Conservation (phyloP, 768 basidiomycete genomes). For the Boletellus ananas region DNA sequence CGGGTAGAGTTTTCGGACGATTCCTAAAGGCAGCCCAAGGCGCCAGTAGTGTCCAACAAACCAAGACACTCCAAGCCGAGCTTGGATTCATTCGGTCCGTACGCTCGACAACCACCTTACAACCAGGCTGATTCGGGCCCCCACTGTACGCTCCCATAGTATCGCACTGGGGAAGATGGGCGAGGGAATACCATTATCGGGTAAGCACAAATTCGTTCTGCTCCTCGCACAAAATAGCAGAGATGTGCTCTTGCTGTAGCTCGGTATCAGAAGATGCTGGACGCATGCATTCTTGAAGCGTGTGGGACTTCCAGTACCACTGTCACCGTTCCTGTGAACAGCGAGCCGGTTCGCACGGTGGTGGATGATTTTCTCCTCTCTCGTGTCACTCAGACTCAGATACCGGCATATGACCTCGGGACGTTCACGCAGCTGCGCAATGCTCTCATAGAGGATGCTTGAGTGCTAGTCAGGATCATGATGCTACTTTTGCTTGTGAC, state of each 20-base stretch:
- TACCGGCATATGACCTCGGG: conserved; percentile 6
- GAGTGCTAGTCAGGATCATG: neutral
- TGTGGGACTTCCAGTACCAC: neutral
- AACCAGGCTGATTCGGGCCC: neutral
- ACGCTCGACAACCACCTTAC: neutral
- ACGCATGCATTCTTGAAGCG: conserved; percentile 12
- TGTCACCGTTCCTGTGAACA: conserved; percentile 3
- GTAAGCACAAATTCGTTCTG: conserved; percentile 25
- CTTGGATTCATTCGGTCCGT: conserved; percentile 66
- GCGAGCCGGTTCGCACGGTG: conserved; percentile 5
- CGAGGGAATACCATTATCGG: conserved; percentile 62
- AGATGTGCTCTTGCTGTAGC: conserved; percentile 5
- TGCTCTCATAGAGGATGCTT: conserved; percentile 1
- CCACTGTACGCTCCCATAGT: conserved; percentile 30
- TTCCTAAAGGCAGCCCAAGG: conserved; percentile 64
- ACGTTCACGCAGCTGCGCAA: conserved; percentile 11
- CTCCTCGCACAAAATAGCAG: neutral
- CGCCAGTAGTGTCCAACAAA: conserved; percentile 52
- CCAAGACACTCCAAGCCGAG: conserved; percentile 56
- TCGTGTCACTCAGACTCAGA: conserved; percentile 7
- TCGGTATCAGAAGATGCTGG: conserved; percentile 24
- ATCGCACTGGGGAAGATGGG: conserved; percentile 59
- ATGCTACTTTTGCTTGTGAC: neutral
- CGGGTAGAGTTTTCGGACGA: conserved; percentile 61
- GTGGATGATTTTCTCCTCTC: conserved; percentile 9